Base-by-base conservation (phyloP, 2,329 filamentous ascomycete species). In the Xylaria sp. region DNA sequence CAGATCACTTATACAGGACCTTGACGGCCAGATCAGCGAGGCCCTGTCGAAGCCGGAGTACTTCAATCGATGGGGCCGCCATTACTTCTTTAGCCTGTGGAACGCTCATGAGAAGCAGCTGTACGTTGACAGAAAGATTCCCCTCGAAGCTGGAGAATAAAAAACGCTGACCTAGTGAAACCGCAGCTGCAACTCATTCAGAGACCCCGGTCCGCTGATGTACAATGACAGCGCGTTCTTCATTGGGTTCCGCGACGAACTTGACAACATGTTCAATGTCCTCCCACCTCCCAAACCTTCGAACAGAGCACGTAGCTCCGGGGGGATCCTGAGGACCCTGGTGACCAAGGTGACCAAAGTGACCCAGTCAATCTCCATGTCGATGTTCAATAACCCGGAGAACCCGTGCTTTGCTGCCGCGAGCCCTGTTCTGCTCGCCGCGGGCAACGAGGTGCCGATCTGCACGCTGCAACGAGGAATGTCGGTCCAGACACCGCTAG, bases 191-290 rank as follows among this genome's bases (percentile, higher is more conserved):
- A 89, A 88, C 73, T 85, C 84, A 0, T 89, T 89, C 82, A 88
- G 89, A 72, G 88, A 90, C 66, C 78, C 83, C 0, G 87, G 87
- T 0, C 85, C 87, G 3, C 80, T 86, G 6, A 79, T 82, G 68
- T 90, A 89, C 70, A 83, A 86, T 0, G 73, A 81, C 1, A 87
- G 84, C 58, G 80, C 82, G 0, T 78, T 89, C 2, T 90, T 90
- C 72, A 73, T 76, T 20, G 39, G 57, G n/a, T 88, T 84, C 71
- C 79, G 86, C 9, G 79, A 85, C 54, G 71, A 75, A 1, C 81
- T 89, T 0, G 83, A 87, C 63, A 70, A 70, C 0, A 82, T 82
- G 0, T 87, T 87, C 67, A 83, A 87, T 65, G 76, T 70, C 5
- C 53, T 73, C 0, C 81, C 83, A 0, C 73, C 83, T 0, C 85